Conservation (phyloP, 495 filamentous ascomycete genomes). For the Annulohypoxylon nitens region DNA sequence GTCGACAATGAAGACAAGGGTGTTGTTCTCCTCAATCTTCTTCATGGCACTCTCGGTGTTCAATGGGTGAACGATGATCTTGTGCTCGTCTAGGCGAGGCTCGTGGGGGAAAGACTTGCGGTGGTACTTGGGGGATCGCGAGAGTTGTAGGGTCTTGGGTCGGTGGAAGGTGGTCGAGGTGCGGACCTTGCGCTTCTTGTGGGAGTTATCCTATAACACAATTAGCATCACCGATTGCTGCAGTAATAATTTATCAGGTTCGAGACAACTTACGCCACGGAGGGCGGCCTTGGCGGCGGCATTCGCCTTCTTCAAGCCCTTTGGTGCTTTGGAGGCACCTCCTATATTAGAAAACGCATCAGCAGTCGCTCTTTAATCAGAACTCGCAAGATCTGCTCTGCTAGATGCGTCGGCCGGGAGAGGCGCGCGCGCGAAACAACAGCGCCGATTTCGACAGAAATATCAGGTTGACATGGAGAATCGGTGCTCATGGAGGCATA, state of each 20-base stretch:
- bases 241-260: too few relatives aligned
- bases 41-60: slow-evolving; percentile 99
- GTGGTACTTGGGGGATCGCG: slow-evolving; percentile 90
- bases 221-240: slow-evolving; percentile 26
- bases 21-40: slow-evolving; percentile 99
- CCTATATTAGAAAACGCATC: slow-evolving; percentile 65
- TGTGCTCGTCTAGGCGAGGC: slow-evolving; percentile 92
- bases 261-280: slow-evolving; percentile 88
- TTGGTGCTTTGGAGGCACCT: slow-evolving; percentile 73
- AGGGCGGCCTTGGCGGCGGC: slow-evolving; percentile 94
- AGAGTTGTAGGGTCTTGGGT: slow-evolving; percentile 80
- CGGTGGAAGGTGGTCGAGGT: slow-evolving; percentile 96
- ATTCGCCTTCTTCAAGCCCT: slow-evolving; percentile 81
- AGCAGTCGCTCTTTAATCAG: slow-evolving; percentile 66
- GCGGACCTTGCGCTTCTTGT: slow-evolving; percentile 94
- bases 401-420: slow-evolving; percentile 59
- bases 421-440: slow-evolving; percentile 47
- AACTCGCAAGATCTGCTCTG: slow-evolving; percentile 75
- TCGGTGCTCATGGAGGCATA: slow-evolving; percentile 59
- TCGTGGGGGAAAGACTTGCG: slow-evolving; percentile 92
- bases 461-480: slow-evolving; percentile 40
- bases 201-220: slow-evolving; percentile 64
- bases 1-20: slow-evolving; percentile 98
- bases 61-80: slow-evolving; percentile 83
- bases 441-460: slow-evolving; percentile 34